phyloP scores from a whole-genome alignment of 148 eudicot species.

The Rhododendron henanense region DNA sequence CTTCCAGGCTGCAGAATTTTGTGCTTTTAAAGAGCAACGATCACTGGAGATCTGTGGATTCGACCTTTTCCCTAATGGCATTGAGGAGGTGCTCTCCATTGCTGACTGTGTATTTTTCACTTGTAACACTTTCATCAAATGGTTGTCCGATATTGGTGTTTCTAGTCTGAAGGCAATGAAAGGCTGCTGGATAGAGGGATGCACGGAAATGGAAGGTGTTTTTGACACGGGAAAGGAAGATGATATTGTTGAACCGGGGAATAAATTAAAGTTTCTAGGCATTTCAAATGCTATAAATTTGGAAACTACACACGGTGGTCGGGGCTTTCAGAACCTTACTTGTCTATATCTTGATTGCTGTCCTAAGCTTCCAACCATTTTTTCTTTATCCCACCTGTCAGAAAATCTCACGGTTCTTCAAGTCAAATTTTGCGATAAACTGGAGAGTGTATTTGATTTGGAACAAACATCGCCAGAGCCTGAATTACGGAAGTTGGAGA shows the following conservation, averaged over 20 bases:
- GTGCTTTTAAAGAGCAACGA: background rate
- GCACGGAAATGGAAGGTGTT: constrained; percentile 17
- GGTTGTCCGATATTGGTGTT: constrained; percentile 7
- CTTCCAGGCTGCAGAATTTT: too few relatives aligned
- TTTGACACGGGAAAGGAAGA: constrained; percentile 2
- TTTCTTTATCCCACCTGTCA: constrained; percentile 7
- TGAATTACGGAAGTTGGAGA: constrained; percentile 5
- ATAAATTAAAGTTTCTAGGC: constrained; percentile 13
- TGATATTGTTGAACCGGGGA: background rate
- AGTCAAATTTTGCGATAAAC: constrained; percentile 22
- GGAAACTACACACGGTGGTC: background rate
- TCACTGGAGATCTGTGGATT: constrained; percentile 24
- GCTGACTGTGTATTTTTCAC: constrained; percentile 1
- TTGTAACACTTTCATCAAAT: constrained; percentile 11
- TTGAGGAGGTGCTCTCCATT: constrained; percentile 12
- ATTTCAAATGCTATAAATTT: constrained; percentile 22
- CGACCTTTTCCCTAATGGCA: constrained; percentile 4
- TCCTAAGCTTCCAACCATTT: constrained; percentile 11
- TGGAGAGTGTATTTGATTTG: background rate
- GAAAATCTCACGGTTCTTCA: constrained; percentile 19
- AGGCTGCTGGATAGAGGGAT: constrained; percentile 39
- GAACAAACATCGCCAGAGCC: background rate
- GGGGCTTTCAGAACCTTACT: constrained; percentile 16
- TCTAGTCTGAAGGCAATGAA: constrained; percentile 11
- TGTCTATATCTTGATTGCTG: constrained; percentile 28